A percentile compares a stretch with the other conserved stretches of the same genome.
These are phyloP conservation scores for Aspergillus fijiensis DNA, from an alignment of 2,329 filamentous ascomycete genomes.

Conservation along the genomic window DNA sequence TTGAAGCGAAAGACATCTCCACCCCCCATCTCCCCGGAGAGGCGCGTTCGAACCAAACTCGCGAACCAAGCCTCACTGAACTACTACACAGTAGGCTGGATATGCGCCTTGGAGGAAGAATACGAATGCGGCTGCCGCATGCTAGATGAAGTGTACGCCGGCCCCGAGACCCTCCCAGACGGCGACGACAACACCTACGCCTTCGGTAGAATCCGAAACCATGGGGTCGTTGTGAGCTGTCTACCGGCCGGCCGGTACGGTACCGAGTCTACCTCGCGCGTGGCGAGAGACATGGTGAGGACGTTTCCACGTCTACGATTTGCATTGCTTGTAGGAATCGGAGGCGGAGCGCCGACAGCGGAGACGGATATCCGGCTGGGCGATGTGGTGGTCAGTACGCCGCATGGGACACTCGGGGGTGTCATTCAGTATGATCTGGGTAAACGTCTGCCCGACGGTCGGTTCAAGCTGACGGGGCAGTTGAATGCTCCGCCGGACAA, in stretches of 20 bases:
- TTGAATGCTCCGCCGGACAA: conserved; percentile 3
- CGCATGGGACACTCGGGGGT: conserved; percentile 13
- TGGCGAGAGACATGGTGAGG: conserved; percentile 22
- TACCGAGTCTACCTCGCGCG: conserved; percentile 19
- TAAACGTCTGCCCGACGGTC: conserved; percentile 11
- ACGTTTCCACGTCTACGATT: conserved; percentile 18
- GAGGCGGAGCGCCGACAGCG: conserved; percentile 26
- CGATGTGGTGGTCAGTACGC: conserved; percentile 29
- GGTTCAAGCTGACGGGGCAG: background rate
- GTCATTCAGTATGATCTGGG: conserved; percentile 31
- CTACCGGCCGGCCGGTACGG: conserved; percentile 24
- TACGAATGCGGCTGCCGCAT: background rate
- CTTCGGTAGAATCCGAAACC: conserved; percentile 20
- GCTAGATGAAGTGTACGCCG: background rate
- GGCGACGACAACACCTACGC: conserved; percentile 28
- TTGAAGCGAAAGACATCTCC: too few relatives aligned
- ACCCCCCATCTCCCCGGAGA: too few relatives aligned
- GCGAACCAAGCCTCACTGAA: too few relatives aligned
- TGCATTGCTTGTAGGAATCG: conserved; percentile 30
- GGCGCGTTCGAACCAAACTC: rapidly evolving
- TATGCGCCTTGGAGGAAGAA: background rate
- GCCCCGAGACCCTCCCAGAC: conserved; percentile 18
- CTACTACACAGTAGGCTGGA: background rate
- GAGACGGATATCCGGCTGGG: conserved; percentile 31
- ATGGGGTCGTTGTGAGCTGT: conserved; percentile 28